These are phyloP conservation scores for Venturia pyrina DNA, from an alignment of 2,329 filamentous ascomycete genomes.

Conservation along the genomic window DNA sequence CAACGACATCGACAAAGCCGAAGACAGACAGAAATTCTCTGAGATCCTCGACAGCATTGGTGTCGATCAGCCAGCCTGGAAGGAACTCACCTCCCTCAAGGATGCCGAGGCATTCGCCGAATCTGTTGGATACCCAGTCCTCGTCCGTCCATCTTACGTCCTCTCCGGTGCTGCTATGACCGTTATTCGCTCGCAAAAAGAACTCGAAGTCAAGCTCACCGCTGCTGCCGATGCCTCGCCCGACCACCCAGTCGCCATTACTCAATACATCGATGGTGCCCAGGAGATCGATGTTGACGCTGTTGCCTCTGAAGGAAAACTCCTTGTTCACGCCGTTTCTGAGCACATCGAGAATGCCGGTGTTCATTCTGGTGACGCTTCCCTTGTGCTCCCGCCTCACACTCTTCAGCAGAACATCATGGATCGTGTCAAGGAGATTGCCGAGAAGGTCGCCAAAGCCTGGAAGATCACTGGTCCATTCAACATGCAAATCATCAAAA, in stretches of 20 bases:
- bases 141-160: conserved; percentile 91
- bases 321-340: conserved; percentile 83
- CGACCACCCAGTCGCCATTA: conserved; percentile 96
- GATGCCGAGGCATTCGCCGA: conserved; percentile 83
- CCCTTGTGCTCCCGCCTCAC: conserved; percentile 78
- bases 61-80: conserved; percentile 95
- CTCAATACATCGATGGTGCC: conserved; percentile 94
- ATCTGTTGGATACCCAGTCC: conserved; percentile 81
- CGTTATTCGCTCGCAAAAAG: conserved; percentile 77
- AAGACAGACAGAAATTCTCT: conserved; percentile 97
- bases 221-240: conserved; percentile 85
- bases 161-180: conserved; percentile 98
- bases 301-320: conserved; percentile 75
- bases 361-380: conserved; percentile 96
- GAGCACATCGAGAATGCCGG: conserved; percentile 96
- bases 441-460: conserved; percentile 89
- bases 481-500: conserved; percentile 99
- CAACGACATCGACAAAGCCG: conserved; percentile 91
- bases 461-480: conserved; percentile 97
- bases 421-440: conserved; percentile 87
- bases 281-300: conserved; percentile 95
- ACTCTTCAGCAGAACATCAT: conserved; percentile 69
- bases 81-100: conserved; percentile 81
- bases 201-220: conserved; percentile 89
- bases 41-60: conserved; percentile 94